Base-by-base conservation (phyloP, 495 filamentous ascomycete genomes). In the Penicillium mononematosum region DNA sequence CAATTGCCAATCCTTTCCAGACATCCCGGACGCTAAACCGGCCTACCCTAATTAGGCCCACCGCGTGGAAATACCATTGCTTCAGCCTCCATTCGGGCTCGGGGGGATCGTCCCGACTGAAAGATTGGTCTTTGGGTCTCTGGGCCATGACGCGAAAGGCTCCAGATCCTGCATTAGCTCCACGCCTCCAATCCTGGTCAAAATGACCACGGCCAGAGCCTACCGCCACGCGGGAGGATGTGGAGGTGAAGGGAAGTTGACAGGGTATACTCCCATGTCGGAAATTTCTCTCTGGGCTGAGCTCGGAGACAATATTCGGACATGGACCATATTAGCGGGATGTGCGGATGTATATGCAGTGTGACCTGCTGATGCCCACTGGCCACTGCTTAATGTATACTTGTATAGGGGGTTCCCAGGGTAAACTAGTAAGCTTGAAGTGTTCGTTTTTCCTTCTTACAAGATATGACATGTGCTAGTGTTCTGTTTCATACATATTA, bases 81-180 rank as follows among this genome's bases (percentile, higher is more conserved):
- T 48, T 48, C 45, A 48, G 45, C 45, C 45, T 48, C 45, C 27
- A 32, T 47, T 31, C 16, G 25, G 16, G 16, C n/a, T 47, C n/a
- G 48, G 47, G 45, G 5, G 22, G 46, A 19, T 19, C 22, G 20
- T 47, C 45, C 44, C 25, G 45, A 46, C 14, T 46, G 6, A 46
- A 38, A 38, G 14, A 16, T 16, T 38, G 31, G 31, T 34, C 11
- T 14, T 34, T 34, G 10, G 11, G 34, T 38, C 34, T 17, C n/a
- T 3, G 34, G 16, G 14, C 7, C 24, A 29, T 19, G 24, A 46
- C 25, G 24, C 29, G 45, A 25, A 25, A 27, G 24, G 12, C 17
- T 10, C 44, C 8, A 14, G 45, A 45, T 45, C 43, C 43, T 45
- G 24, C 44, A 25, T 46, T 46, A 29, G 44, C 44, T 29, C 24